Evolutionary conservation across 169 alveolate species (phyloP).

Genomic region (Theileria annulata): DNA sequence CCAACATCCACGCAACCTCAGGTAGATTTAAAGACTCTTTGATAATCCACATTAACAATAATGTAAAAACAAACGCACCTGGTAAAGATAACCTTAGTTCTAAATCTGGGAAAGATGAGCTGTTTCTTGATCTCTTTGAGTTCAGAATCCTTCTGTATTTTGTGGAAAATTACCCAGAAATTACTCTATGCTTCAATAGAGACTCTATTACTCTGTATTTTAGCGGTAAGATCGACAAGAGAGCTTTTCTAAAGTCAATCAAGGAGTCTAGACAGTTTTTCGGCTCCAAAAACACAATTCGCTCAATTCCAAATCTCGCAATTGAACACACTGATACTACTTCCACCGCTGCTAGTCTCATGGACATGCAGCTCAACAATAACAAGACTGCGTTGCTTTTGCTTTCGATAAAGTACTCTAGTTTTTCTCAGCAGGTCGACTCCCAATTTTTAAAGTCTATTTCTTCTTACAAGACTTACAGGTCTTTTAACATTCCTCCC

Average conservation of each 20-base stretch:
- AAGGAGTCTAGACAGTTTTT: constrained; percentile 20
- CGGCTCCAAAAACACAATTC: constrained; percentile 17
- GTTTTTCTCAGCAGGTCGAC: constrained; percentile 23
- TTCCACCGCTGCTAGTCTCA: constrained; percentile 25
- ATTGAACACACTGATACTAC: constrained; percentile 26
- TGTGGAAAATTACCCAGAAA: constrained; percentile 31
- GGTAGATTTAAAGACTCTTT: constrained; percentile 1
- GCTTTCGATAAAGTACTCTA: constrained; percentile 49
- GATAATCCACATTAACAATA: background rate
- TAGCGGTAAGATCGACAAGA: background rate
- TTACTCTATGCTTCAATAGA: background rate
- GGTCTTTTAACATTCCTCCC: constrained; percentile 33
- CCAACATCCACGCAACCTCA: background rate
- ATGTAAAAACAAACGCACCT: background rate
- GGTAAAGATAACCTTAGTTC: background rate
- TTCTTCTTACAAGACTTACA: background rate
- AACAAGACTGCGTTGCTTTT: constrained; percentile 52
- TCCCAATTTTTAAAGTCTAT: constrained; percentile 17
- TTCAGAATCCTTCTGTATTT: constrained; percentile 27
- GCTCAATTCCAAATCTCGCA: constrained; percentile 42
- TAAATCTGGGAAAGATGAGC: background rate
- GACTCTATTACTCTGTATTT: constrained; percentile 9
- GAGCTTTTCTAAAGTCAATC: constrained; percentile 10
- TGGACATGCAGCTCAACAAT: constrained; percentile 44
- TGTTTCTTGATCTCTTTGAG: constrained; percentile 23